Conservation (phyloP, 2,329 filamentous ascomycete genomes). For the Neodidymelliopsis sp. region DNA sequence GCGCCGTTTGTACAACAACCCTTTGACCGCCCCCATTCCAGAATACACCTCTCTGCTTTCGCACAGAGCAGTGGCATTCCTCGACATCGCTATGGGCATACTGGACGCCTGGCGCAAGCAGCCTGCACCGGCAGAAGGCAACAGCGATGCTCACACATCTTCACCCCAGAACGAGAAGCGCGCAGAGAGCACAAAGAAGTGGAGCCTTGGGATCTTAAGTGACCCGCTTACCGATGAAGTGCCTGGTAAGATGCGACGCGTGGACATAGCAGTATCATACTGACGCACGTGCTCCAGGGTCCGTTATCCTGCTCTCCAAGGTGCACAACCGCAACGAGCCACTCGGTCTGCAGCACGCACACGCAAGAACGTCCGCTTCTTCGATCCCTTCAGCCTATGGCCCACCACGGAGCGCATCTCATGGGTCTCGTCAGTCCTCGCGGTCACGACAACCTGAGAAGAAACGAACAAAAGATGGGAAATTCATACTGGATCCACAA, state of each 20-base stretch:
- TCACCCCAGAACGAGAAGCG: constrained; percentile 17
- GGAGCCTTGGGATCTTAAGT: constrained; percentile 81
- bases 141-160: background rate
- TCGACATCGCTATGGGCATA: constrained; percentile 28
- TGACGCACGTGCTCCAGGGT: constrained; percentile 53
- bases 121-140: constrained; percentile 13
- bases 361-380: constrained; percentile 65
- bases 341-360: constrained; percentile 67
- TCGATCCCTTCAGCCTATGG: constrained; percentile 53
- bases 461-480: constrained; percentile 82
- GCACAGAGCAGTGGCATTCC: too few relatives aligned
- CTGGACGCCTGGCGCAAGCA: constrained; percentile 28
- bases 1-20: constrained; percentile 1
- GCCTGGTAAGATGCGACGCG: constrained; percentile 68
- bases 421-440: constrained; percentile 35
- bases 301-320: constrained; percentile 66
- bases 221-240: constrained; percentile 84
- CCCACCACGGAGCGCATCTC: constrained; percentile 25
- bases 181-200: constrained; percentile 34
- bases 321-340: constrained; percentile 67
- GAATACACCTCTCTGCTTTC: too few relatives aligned
- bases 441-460: constrained; percentile 52
- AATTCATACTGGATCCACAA: constrained; percentile 88
- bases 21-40: background rate
- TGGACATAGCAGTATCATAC: background rate